Evolutionary conservation across 2,329 filamentous ascomycete genomes (phyloP).

Genomic region (Colletotrichum viniferum): DNA sequence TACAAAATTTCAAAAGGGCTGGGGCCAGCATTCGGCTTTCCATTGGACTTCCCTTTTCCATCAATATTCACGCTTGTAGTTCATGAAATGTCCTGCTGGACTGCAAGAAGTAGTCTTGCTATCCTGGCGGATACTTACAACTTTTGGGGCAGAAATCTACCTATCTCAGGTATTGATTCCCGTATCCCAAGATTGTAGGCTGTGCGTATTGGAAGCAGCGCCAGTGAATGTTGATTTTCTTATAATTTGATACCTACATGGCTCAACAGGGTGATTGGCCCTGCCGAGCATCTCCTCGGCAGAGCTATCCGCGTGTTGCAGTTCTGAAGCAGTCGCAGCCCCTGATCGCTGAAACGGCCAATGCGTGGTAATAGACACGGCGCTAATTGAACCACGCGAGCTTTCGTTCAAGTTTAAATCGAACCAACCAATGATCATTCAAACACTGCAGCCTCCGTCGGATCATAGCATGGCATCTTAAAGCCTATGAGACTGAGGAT

Average conservation of each 20-base stretch:
- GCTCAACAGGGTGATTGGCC: neutral
- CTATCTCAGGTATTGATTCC: no score
- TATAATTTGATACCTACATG: neutral
- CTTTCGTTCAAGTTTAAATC: neutral
- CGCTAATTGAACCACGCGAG: neutral
- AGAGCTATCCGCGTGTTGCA: neutral
- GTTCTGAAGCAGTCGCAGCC: neutral
- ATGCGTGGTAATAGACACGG: neutral
- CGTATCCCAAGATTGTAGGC: no score
- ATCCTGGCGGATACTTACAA: no score
- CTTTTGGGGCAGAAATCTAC: no score
- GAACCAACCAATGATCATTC: neutral
- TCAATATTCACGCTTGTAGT: no score
- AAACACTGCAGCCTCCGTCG: neutral
- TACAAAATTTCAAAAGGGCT: no score
- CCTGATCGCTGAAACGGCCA: neutral
- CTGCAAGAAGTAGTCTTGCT: no score
- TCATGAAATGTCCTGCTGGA: no score
- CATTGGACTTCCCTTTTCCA: no score
- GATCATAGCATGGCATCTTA: neutral
- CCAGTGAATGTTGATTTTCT: neutral
- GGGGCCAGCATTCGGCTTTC: no score
- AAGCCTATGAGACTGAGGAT: neutral
- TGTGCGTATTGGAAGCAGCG: neutral
- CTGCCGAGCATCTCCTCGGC: neutral